Base-by-base conservation (phyloP, 2,329 filamentous ascomycete genomes). In the Hymenoscyphus infarciens region DNA sequence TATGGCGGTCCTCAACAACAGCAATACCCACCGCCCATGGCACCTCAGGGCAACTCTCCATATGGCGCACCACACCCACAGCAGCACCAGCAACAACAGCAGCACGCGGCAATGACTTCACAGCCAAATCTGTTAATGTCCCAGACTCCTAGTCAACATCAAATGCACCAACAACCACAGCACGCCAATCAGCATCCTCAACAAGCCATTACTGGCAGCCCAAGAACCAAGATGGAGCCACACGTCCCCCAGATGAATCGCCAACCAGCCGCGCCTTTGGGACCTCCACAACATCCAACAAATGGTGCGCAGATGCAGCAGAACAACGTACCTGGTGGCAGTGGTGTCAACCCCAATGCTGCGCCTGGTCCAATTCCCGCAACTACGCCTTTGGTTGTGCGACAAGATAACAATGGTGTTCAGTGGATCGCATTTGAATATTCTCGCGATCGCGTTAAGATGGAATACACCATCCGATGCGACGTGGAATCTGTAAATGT, bases 341-440 rank as follows among this genome's bases (percentile, higher is more conserved):
- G 60, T 5, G 88, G 86, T 25, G 84, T 92, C 35, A 96, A 95
- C 74, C 88, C 92, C 11, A 97, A 93, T 72, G 92, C 94, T 39
- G 95, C 95, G 0, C 95, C 95, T 6, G 95, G 95, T 2, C 95
- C 95, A 0, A 99, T 99, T 71, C 95, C 95, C 13, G 95, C 95
- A 0, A 99, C 95, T 2, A 98, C 95, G 0, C 95, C 95, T 0
- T 81, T 97, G 8, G 93, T 98, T 8, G 94, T 98, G 27, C 83
- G 93, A 68, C 94, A 98, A 77, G 95, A 98, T 72, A 90, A 91
- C 73, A 98, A 97, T 69, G 95, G 95, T 8, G 94, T 98, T 6
- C 95, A 98, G 76, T 98, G 95, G 95, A 98, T 98, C 72, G 92
- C 92, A 0, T 99, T 98, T 66, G 95, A 99, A 76, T 99, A 99